Base-by-base conservation (phyloP, 805 yeast genomes). In the Blastobotrys parvus region DNA sequence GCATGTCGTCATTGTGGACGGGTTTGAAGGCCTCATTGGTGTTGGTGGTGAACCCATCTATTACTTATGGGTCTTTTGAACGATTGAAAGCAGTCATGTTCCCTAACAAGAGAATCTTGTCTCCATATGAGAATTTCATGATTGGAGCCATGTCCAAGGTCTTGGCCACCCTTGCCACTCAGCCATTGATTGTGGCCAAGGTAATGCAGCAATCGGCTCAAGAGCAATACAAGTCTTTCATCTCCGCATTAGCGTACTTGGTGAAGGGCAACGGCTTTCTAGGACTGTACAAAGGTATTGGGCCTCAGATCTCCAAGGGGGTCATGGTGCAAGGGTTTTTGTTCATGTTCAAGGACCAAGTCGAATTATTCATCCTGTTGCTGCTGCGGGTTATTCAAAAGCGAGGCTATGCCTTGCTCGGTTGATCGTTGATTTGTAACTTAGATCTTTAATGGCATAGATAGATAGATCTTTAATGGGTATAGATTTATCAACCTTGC, bases 181-280 rank as follows among this genome's bases (percentile, higher is more conserved):
- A 85, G 65, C 95, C 95, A 2, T 67, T 86, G 61, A 86, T 86
- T 56, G 83, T 85, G 1, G 78, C 94, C 11, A 86, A 86, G 62
- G 90, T 83, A 13, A 75, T 83, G 75, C 73, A 85, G 47, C 95
- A 86, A 63, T 70, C 68, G 50, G 49, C 53, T 10, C 52, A 52
- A 19, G 61, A 62, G 46, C 63, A 62, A 22, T 76, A 79, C 57
- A 67, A 70, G 39, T 67, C 71, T 39, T 82, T 83, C 62, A 78
- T 78, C 38, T 73, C 78, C 29, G 87, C 84, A 3, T 64, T 86
- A 54, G 59, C 56, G 20, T 74, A 77, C 57, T 68, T 85, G 50
- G 73, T 77, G 67, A 63, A 68, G 48, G 66, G 71, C n/a, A 92
- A 84, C 54, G 87, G 84, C 21, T 32, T 77, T 31, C 49, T 53